These are phyloP conservation scores for Trypanosoma platydactyli DNA, from an alignment of 208 protist species.

Conservation along the genomic window DNA sequence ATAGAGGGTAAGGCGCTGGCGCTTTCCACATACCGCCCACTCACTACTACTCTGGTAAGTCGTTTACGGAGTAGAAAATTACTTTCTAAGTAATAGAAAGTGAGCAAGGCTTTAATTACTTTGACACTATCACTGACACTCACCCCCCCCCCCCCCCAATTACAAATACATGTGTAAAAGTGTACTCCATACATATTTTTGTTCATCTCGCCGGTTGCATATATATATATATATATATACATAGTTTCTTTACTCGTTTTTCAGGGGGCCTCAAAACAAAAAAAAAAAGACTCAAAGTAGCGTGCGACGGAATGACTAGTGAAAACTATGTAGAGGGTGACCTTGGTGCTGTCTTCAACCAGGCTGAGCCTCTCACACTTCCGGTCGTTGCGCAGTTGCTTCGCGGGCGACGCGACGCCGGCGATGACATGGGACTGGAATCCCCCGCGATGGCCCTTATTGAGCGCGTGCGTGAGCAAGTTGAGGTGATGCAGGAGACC, in stretches of 20 bases:
- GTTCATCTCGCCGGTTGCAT: too few relatives aligned
- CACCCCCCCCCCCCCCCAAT: too few relatives aligned
- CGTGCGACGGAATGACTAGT: conserved; percentile 32
- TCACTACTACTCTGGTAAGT: conserved; percentile 4
- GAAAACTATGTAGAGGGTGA: conserved; percentile 82
- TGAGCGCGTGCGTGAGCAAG: conserved; percentile 49
- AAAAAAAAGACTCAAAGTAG: not conserved
- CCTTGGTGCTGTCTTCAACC: conserved; percentile 67
- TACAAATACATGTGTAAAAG: too few relatives aligned
- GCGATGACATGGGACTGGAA: conserved; percentile 27
- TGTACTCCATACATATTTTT: too few relatives aligned
- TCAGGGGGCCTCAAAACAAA: conserved; percentile 2
- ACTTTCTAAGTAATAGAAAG: not conserved
- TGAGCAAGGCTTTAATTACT: too few relatives aligned
- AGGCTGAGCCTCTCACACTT: conserved; percentile 71
- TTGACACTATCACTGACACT: too few relatives aligned
- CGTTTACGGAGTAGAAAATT: conserved; percentile 4
- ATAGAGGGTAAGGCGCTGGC: conserved; percentile 19
- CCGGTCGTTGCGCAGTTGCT: conserved; percentile 65
- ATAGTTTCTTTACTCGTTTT: conserved; percentile 18
- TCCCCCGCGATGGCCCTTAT: conserved; percentile 31
- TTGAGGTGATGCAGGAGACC: conserved; percentile 68
- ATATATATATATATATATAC: not conserved
- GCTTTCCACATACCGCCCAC: not conserved
- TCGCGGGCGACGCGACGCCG: conserved; percentile 27